These are phyloP conservation scores for Boletales sp. DNA, from an alignment of 768 basidiomycete genomes.

Conservation along the genomic window DNA sequence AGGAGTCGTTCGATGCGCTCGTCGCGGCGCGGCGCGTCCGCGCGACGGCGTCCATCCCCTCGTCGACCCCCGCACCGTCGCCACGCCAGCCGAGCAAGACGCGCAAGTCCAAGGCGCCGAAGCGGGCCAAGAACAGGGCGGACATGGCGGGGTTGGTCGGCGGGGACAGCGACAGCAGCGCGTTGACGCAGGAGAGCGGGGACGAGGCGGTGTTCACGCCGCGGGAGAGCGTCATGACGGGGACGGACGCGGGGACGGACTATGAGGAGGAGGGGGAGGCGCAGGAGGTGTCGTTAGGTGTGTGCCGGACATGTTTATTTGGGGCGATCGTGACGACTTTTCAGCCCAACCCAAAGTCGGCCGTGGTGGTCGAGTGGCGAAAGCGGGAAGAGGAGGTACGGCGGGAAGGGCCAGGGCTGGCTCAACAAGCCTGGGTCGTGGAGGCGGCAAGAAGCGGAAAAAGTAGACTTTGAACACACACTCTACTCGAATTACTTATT, in stretches of 20 bases:
- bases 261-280: conserved; percentile 70
- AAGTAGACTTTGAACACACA: conserved; percentile 19
- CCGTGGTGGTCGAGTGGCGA: conserved; percentile 26
- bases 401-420: conserved; percentile 27
- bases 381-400: conserved; percentile 21
- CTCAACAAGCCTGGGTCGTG: conserved; percentile 20
- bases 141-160: conserved; percentile 72
- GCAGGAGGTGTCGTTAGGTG: conserved; percentile 58
- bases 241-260: conserved; percentile 68
- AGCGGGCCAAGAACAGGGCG: conserved; percentile 40
- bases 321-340: conserved; percentile 12
- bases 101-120: conserved; percentile 46
- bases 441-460: conserved; percentile 30
- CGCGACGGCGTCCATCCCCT: conserved; percentile 50
- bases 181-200: conserved; percentile 76
- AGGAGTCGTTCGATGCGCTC: conserved; percentile 56
- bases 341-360: conserved; percentile 18
- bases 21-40: conserved; percentile 63
- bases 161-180: conserved; percentile 83
- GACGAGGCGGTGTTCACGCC: conserved; percentile 66
- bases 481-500: conserved; percentile 5
- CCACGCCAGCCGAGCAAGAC: conserved; percentile 36
- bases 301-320: conserved; percentile 15
- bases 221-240: conserved; percentile 64
- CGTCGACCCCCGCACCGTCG: conserved; percentile 56